These are phyloP conservation scores for Tubosaeta sp. DNA, from an alignment of 768 basidiomycete species.

Conservation along the genomic window DNA sequence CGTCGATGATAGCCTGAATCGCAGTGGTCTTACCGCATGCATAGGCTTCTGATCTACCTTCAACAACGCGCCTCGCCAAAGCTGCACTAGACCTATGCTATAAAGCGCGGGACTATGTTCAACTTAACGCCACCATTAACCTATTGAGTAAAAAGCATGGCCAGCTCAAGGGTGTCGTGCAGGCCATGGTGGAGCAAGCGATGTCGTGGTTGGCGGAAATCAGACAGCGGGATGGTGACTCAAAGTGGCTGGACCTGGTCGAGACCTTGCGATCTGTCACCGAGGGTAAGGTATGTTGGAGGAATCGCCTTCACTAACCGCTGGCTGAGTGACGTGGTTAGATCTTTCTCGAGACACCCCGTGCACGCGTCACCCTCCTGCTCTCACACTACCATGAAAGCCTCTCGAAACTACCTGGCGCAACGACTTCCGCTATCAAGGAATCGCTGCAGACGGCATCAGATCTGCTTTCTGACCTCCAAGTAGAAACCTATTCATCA, in stretches of 20 bases:
- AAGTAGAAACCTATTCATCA: constrained; percentile 98
- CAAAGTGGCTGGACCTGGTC: constrained; percentile 82
- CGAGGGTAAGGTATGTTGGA: constrained; percentile 81
- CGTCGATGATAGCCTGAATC: constrained; percentile 18
- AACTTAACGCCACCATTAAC: constrained; percentile 66
- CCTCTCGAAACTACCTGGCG: constrained; percentile 44
- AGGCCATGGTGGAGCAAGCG: constrained; percentile 85
- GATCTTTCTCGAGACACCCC: constrained; percentile 96
- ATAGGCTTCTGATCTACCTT: constrained; percentile 87
- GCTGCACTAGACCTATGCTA: constrained; percentile 70
- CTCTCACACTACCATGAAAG: constrained; percentile 84
- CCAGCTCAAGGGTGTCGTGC: constrained; percentile 86
- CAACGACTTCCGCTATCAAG: constrained; percentile 40
- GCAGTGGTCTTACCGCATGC: background rate
- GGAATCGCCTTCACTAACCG: background rate
- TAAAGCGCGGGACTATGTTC: constrained; percentile 61
- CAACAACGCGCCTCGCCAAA: constrained; percentile 85
- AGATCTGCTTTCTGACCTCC: constrained; percentile 88
- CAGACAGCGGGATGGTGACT: constrained; percentile 58
- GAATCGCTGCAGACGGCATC: constrained; percentile 82
- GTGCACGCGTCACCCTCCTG: constrained; percentile 88
- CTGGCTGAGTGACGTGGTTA: constrained; percentile 29
- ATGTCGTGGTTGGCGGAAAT: constrained; percentile 81
- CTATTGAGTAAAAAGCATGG: constrained; percentile 93
- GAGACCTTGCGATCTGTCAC: constrained; percentile 89